A percentile compares a stretch with the other conserved stretches of the same genome.
Evolutionary conservation across 306 rosid species (phyloP).

Genomic region (Macrotyloma uniflorum): DNA sequence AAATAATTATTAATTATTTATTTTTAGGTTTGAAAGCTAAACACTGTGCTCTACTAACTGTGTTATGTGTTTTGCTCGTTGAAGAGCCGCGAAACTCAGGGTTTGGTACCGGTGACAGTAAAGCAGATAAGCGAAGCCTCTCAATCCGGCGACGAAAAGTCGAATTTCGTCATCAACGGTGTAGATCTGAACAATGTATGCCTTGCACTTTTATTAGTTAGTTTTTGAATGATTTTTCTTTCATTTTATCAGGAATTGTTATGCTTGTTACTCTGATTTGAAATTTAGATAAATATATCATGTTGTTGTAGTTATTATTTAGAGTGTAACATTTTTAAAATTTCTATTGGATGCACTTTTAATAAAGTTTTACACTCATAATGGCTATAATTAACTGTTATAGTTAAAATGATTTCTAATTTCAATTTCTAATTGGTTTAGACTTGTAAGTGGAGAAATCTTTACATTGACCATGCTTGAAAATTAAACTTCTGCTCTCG

Average conservation of each 20-base stretch:
- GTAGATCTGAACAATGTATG: conserved; percentile 78
- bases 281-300: neutral
- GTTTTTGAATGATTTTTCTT: neutral
- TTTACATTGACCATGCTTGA: neutral
- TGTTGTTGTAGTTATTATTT: neutral
- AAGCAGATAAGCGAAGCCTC: conserved; percentile 87
- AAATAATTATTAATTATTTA: neutral
- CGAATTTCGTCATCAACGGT: conserved; percentile 72
- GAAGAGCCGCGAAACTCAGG: conserved; percentile 74
- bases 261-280: neutral
- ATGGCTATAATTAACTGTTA: neutral
- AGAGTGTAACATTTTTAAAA: neutral
- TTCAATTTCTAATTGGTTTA: neutral
- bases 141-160: conserved; percentile 86
- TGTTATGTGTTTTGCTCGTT: neutral
- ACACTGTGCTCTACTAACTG: conserved; percentile 4
- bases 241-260: neutral
- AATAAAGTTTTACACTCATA: neutral
- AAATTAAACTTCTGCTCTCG: neutral
- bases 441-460: neutral
- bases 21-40: neutral
- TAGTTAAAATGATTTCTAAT: neutral
- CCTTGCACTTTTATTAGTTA: neutral
- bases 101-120: conserved; percentile 84
- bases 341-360: neutral